Conservation (phyloP, 75 land plant species). For the Pinus albicaulis region DNA sequence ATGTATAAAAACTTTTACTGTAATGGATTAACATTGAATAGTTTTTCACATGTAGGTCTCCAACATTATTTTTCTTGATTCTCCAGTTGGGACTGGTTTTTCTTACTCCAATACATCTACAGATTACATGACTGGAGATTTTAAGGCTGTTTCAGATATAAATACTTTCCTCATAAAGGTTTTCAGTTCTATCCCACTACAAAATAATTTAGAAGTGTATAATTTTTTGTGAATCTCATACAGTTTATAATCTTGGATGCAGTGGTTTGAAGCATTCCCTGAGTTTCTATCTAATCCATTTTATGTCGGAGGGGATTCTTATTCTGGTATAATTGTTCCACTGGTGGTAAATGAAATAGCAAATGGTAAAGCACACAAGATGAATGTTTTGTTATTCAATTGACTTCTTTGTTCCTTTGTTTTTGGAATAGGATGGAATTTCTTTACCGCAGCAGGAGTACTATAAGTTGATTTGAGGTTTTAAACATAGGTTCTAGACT, state of each 20-base stretch:
- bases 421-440: neutral
- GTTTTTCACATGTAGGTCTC: constrained; percentile 57
- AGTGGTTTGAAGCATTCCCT: constrained; percentile 85
- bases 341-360: constrained; percentile 64
- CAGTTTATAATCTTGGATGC: constrained; percentile 6
- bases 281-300: constrained; percentile 73
- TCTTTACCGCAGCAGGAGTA: too few relatives aligned
- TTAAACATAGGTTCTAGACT: too few relatives aligned
- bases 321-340: constrained; percentile 88
- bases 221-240: neutral
- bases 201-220: neutral
- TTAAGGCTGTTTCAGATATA: constrained; percentile 68
- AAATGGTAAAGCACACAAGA: constrained; percentile 42
- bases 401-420: neutral
- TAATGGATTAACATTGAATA: neutral
- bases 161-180: constrained; percentile 83
- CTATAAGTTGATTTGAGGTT: too few relatives aligned
- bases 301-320: constrained; percentile 87
- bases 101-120: constrained; percentile 58
- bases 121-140: constrained; percentile 78
- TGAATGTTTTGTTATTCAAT: neutral
- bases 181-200: neutral
- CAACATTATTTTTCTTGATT: constrained; percentile 83
- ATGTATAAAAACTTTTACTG: neutral
- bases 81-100: constrained; percentile 91